A percentile compares a stretch with the other conserved stretches of the same genome.
Conservation (phyloP, 352 stramenopile genomes). For the Phytophthora cajani region DNA sequence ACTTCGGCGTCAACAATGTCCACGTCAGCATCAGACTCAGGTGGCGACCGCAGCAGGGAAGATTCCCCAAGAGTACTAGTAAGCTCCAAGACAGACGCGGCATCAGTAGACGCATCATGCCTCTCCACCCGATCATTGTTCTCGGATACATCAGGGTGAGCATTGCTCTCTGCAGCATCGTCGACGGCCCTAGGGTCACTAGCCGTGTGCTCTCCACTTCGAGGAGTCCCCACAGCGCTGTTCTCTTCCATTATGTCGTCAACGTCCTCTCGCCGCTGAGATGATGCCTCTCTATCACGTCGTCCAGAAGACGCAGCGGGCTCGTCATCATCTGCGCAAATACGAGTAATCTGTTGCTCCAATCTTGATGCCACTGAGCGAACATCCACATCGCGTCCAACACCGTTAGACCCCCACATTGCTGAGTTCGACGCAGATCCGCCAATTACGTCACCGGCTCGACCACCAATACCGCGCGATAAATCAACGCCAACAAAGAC, state of each 20-base stretch:
- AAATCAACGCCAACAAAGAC: conserved; percentile 45
- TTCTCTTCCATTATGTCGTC: conserved; percentile 37
- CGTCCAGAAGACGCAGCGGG: conserved; percentile 5
- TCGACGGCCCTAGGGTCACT: conserved; percentile 34
- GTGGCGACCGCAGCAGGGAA: conserved; percentile 78
- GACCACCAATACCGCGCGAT: conserved; percentile 45
- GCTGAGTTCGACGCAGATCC: conserved; percentile 19
- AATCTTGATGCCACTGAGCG: conserved; percentile 76
- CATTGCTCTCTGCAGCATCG: conserved; percentile 10
- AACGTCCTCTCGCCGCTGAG: conserved; percentile 14
- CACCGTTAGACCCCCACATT: conserved; percentile 48
- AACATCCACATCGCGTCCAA: conserved; percentile 57
- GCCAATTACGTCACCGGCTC: conserved; percentile 38
- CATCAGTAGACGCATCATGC: conserved; percentile 46
- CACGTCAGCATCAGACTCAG: conserved; percentile 62
- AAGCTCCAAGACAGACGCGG: conserved; percentile 83
- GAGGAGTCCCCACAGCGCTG: conserved; percentile 26
- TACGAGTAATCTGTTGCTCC: conserved; percentile 71
- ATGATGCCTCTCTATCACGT: conserved; percentile 22
- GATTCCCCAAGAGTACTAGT: conserved; percentile 85
- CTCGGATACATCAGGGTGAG: conserved; percentile 5
- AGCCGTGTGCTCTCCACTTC: conserved; percentile 43
- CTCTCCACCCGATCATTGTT: conserved; percentile 19
- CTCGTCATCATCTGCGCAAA: conserved; percentile 51
- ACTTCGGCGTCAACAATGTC: conserved; percentile 50